Conservation (phyloP, 2,329 filamentous ascomycete species). For the Beauveria australis region DNA sequence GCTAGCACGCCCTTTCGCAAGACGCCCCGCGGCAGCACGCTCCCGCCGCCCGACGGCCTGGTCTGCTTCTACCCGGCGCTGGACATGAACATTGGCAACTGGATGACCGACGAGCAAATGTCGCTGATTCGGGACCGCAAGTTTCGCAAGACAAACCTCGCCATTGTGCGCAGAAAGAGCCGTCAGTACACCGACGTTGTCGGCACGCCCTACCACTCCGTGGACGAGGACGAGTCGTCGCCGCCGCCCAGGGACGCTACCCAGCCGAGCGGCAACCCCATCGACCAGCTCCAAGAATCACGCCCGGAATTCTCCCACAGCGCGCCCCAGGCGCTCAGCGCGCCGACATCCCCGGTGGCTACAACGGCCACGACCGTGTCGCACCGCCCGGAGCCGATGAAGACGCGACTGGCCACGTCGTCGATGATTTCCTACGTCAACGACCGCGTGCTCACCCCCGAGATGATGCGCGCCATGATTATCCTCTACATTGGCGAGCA, state of each 20-base stretch:
- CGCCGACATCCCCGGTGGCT: conserved; percentile 13
- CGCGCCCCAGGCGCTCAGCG: conserved; percentile 28
- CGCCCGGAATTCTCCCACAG: conserved; percentile 45
- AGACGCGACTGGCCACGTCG: conserved; percentile 84
- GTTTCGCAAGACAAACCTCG: conserved; percentile 67
- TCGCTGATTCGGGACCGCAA: conserved; percentile 78
- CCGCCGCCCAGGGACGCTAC: conserved; percentile 18
- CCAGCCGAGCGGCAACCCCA: conserved; percentile 14
- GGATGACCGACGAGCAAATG: conserved; percentile 99
- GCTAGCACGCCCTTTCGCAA: conserved; percentile 35
- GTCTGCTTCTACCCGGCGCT: conserved; percentile 83
- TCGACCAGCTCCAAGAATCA: conserved; percentile 19
- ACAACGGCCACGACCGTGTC: conserved; percentile 28
- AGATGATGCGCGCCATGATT: conserved; percentile 99
- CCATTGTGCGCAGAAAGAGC: conserved; percentile 74
- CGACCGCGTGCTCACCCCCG: conserved; percentile 85
- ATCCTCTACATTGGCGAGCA: conserved; percentile 94
- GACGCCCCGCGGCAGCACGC: conserved; percentile 33
- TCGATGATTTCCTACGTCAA: conserved; percentile 99
- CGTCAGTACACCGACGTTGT: conserved; percentile 82
- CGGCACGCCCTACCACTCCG: conserved; percentile 72
- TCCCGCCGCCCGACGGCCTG: conserved; percentile 71
- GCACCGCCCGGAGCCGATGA: conserved; percentile 51
- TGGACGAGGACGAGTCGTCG: conserved; percentile 56
- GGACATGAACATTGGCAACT: conserved; percentile 96